Evolutionary conservation across 495 filamentous ascomycete species (phyloP).

Genomic region (Penicillium coprophilum): DNA sequence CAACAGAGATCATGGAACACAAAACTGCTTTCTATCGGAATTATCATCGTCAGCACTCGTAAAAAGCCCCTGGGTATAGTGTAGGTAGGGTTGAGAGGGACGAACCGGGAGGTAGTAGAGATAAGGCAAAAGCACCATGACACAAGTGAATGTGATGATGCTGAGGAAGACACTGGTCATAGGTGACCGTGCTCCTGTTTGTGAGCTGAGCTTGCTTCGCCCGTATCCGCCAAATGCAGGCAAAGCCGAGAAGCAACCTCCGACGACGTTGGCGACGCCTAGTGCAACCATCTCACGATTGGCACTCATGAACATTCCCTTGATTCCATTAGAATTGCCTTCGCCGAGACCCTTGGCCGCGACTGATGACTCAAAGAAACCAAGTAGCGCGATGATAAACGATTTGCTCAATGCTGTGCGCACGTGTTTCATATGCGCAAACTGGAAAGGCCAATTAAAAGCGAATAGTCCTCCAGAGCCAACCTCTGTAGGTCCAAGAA

Average conservation of each 20-base stretch:
- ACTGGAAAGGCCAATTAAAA: slow-evolving; percentile 82
- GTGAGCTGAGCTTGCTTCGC: slow-evolving; percentile 89
- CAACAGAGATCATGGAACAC: slow-evolving; percentile 90
- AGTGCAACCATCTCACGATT: slow-evolving; percentile 95
- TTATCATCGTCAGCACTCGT: neutral
- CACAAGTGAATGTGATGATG: slow-evolving; percentile 74
- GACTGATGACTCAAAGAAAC: slow-evolving; percentile 98
- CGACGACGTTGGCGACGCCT: slow-evolving; percentile 83
- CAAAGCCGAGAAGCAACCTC: slow-evolving; percentile 86
- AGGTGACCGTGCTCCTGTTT: slow-evolving; percentile 87
- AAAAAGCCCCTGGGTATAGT: neutral
- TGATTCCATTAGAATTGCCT: slow-evolving; percentile 56
- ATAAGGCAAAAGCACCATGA: slow-evolving; percentile 80
- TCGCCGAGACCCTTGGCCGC: slow-evolving; percentile 87
- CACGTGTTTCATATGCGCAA: slow-evolving; percentile 72
- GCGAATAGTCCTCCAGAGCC: slow-evolving; percentile 60
- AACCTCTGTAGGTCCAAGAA: slow-evolving; percentile 79
- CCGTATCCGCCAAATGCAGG: slow-evolving; percentile 97
- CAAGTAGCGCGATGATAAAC: slow-evolving; percentile 89
- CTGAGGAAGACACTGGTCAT: slow-evolving; percentile 87
- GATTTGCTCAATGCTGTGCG: slow-evolving; percentile 87
- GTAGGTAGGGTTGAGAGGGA: slow-evolving; percentile 13
- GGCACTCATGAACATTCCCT: slow-evolving; percentile 77
- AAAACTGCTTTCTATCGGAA: slow-evolving; percentile 79
- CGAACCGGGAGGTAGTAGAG: slow-evolving; percentile 92